phyloP scores from a whole-genome alignment of 768 basidiomycete genomes.

The Auricularia auricula-judae region DNA sequence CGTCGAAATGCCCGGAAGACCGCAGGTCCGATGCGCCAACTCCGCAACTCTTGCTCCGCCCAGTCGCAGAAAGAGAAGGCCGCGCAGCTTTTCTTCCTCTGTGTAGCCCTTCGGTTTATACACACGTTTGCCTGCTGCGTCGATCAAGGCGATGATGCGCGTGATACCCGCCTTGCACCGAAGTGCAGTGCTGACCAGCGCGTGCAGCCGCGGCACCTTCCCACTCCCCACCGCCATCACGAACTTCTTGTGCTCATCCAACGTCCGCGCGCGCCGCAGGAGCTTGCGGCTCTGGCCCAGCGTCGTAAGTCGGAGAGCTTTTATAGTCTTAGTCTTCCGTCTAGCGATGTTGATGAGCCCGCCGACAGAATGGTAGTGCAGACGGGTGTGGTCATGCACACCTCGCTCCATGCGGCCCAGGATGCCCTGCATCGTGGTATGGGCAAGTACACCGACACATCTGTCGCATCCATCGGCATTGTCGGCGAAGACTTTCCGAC shows the following conservation, averaged over 20 bases:
- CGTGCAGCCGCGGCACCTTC: conserved; percentile 11
- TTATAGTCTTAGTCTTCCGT: conserved; percentile 5
- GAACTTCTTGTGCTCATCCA: conserved; percentile 14
- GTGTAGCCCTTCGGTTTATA: conserved; percentile 12
- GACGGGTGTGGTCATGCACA: conserved; percentile 9
- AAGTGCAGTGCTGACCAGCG: conserved; percentile 10
- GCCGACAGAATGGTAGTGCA: conserved; percentile 9
- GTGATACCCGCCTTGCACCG: conserved; percentile 10
- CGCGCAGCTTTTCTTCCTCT: conserved; percentile 13
- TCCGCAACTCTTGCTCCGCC: conserved; percentile 13
- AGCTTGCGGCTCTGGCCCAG: conserved; percentile 10
- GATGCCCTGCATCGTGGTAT: conserved; percentile 10
- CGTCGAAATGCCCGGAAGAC: background rate
- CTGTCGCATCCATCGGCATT: background rate
- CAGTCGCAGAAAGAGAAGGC: conserved; percentile 12
- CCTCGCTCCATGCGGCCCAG: conserved; percentile 11
- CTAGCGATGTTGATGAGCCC: conserved; percentile 7
- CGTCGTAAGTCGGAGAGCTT: conserved; percentile 5
- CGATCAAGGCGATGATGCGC: conserved; percentile 10
- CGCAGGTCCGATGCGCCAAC: conserved; percentile 9
- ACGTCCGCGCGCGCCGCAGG: background rate
- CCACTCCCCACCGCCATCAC: conserved; percentile 16
- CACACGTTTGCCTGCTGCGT: conserved; percentile 8
- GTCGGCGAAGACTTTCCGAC: conserved; percentile 2
- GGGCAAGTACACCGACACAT: background rate